A percentile compares a stretch with the other conserved stretches of the same genome.
Evolutionary conservation across 2,329 filamentous ascomycete genomes (phyloP).

Genomic region (Tricladium varicosporioides): DNA sequence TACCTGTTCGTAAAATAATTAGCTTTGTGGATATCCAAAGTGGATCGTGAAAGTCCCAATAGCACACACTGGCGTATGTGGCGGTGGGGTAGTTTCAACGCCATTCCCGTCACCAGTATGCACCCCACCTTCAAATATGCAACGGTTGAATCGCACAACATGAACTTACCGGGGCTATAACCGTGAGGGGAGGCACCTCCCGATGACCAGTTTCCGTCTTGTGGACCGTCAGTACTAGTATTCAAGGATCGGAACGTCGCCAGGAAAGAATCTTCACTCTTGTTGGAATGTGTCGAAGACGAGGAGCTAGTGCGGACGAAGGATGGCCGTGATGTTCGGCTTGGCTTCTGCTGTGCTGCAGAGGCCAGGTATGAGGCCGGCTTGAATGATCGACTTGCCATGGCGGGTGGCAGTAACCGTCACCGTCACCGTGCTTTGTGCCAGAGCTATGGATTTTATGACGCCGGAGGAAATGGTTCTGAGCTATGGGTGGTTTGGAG

Average conservation of each 20-base stretch:
- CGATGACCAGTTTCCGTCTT: slow-evolving; percentile 10
- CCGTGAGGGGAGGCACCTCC: slow-evolving; percentile 8
- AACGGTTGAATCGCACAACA: slow-evolving; percentile 1
- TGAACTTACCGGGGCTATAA: slow-evolving; percentile 19
- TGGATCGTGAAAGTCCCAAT: neutral
- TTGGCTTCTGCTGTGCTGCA: slow-evolving; percentile 34
- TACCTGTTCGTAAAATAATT: slow-evolving; percentile 11
- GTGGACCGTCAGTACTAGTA: slow-evolving; percentile 1
- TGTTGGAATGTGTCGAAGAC: slow-evolving; percentile 22
- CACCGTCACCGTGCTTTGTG: neutral
- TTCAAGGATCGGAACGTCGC: slow-evolving; percentile 15
- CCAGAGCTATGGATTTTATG: neutral
- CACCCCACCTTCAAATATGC: slow-evolving; percentile 2
- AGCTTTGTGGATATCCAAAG: neutral
- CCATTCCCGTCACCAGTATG: slow-evolving; percentile 18
- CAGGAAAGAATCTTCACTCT: slow-evolving; percentile 23
- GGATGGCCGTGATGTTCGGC: slow-evolving; percentile 42
- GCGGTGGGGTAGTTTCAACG: slow-evolving; percentile 18
- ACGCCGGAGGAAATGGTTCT: neutral
- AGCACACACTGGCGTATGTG: slow-evolving; percentile 11
- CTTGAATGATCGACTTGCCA: slow-evolving; percentile 52
- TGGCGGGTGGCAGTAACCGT: slow-evolving; percentile 22
- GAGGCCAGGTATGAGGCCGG: slow-evolving; percentile 40
- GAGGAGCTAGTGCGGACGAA: slow-evolving; percentile 45
- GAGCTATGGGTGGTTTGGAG: neutral